Conservation (phyloP, 2,329 filamentous ascomycete genomes). For the Cladosporium sphaerospermum region DNA sequence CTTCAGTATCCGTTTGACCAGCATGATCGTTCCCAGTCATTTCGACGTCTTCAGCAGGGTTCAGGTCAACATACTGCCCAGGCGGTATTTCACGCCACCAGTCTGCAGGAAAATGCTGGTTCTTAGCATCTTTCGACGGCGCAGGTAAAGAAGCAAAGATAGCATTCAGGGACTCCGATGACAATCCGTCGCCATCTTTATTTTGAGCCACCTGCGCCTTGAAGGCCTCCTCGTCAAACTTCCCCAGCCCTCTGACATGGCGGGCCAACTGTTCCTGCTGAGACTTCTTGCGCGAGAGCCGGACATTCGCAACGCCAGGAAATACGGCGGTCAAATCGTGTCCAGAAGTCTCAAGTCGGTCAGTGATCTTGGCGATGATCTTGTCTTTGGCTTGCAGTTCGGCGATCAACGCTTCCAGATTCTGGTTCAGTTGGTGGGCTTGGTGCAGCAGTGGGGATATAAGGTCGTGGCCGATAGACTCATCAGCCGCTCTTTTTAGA, state of each 20-base stretch:
- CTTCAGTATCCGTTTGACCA: no score
- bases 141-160: conserved; percentile 11
- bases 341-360: conserved; percentile 51
- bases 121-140: background rate
- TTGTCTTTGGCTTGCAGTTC: conserved; percentile 53
- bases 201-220: conserved; percentile 3
- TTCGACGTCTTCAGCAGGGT: no score
- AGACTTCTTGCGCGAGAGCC: conserved; percentile 37
- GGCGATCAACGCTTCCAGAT: conserved; percentile 44
- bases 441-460: conserved; percentile 49
- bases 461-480: conserved; percentile 43
- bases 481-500: conserved; percentile 40
- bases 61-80: conserved; percentile 9
- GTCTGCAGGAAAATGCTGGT: conserved; percentile 20
- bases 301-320: conserved; percentile 46
- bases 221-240: conserved; percentile 47
- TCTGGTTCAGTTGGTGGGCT: conserved; percentile 41
- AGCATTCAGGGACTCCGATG: background rate
- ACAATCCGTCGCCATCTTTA: background rate
- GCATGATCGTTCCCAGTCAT: no score
- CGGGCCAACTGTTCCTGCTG: conserved; percentile 45
- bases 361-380: conserved; percentile 51
- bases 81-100: conserved; percentile 32
- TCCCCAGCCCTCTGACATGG: conserved; percentile 49
- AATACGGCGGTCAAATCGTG: conserved; percentile 53